A percentile compares a stretch with the other conserved stretches of the same genome.
phyloP scores from a whole-genome alignment of 225 moss, liverwort and hornwort species.

The Asterella californica region DNA sequence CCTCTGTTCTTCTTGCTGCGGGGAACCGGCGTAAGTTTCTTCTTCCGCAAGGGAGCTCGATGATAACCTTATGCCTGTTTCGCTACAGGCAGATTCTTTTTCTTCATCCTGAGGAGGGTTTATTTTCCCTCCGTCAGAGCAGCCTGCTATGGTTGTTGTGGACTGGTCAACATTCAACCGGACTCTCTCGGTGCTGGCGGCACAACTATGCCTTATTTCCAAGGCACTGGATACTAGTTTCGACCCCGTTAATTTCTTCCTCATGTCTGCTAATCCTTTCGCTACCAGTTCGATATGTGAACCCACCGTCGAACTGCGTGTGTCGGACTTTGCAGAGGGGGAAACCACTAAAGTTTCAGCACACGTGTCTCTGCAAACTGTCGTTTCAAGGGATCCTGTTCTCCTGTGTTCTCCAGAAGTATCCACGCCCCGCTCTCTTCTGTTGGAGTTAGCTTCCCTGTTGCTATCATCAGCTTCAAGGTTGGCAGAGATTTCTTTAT shows the following conservation, averaged over 20 bases:
- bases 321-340: constrained; percentile 6
- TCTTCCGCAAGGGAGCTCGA: background rate
- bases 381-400: constrained; percentile 5
- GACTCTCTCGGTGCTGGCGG: background rate
- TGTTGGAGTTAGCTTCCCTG: constrained; percentile 9
- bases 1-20: background rate
- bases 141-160: background rate
- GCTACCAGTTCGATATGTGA: constrained; percentile 1
- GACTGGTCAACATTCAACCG: background rate
- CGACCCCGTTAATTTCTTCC: constrained; percentile 11
- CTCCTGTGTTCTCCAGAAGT: constrained; percentile 11
- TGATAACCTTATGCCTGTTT: background rate
- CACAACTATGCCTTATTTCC: background rate
- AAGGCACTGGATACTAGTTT: background rate
- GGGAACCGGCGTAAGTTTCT: background rate
- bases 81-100: background rate
- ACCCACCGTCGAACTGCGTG: background rate
- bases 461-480: constrained; percentile 23
- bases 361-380: background rate
- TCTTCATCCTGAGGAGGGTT: background rate
- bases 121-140: background rate
- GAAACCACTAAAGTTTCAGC: constrained; percentile 22
- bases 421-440: background rate
- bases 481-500: constrained; percentile 6
- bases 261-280: constrained; percentile 11